Percentiles rank a stretch among this genome's conserved stretches.
Conservation (phyloP, 257 asterid species). For the Lantana camara region DNA sequence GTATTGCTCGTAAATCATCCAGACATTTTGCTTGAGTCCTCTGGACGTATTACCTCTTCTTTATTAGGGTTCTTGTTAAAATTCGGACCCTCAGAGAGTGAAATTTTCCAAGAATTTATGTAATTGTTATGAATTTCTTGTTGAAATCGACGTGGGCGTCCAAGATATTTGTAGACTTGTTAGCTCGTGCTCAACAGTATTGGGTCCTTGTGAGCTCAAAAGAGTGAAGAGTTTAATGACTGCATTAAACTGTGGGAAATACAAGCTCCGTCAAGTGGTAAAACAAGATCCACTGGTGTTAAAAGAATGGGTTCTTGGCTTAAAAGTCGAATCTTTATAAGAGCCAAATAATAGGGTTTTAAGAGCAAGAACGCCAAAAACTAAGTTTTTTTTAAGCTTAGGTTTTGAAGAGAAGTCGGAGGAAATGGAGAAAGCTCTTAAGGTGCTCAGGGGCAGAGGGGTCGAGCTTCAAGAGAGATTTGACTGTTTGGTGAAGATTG, state of each 20-base stretch:
- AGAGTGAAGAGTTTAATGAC: constrained; percentile 38
- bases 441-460: constrained; percentile 49
- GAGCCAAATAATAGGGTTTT: constrained; percentile 31
- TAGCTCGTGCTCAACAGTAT: constrained; percentile 38
- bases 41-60: constrained; percentile 46
- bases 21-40: constrained; percentile 49
- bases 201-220: constrained; percentile 63
- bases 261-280: constrained; percentile 49
- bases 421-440: constrained; percentile 63
- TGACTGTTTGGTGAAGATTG: constrained; percentile 55
- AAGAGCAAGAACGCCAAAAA: constrained; percentile 40
- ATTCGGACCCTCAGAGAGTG: constrained; percentile 43
- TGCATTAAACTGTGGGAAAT: constrained; percentile 44
- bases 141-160: constrained; percentile 51
- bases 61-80: constrained; percentile 56
- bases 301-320: constrained; percentile 53
- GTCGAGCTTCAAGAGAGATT: constrained; percentile 71
- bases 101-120: constrained; percentile 43
- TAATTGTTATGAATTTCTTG: constrained; percentile 52
- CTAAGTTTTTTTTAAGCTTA: constrained; percentile 56
- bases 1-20: constrained; percentile 43
- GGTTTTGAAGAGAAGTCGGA: constrained; percentile 60
- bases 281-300: constrained; percentile 56
- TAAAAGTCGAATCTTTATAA: constrained; percentile 37
- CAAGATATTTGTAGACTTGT: constrained; percentile 47